phyloP scores from a whole-genome alignment of 2,329 filamentous ascomycete genomes.

The Cladophialophora immunda region DNA sequence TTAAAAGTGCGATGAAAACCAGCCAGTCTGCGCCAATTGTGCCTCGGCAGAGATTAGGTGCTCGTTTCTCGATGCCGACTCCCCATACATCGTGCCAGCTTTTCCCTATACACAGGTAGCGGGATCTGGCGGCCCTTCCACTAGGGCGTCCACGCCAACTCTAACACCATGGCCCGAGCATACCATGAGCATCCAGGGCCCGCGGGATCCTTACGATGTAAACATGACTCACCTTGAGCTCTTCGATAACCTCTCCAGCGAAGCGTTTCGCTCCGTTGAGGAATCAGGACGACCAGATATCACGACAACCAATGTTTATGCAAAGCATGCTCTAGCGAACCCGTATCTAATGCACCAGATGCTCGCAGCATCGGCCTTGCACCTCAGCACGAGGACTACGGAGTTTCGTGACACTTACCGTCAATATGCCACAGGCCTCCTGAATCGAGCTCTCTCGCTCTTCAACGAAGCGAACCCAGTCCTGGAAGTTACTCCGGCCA shows the following conservation, averaged over 20 bases:
- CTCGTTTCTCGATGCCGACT: slow-evolving; percentile 26
- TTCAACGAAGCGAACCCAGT: slow-evolving; percentile 32
- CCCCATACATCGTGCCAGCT: slow-evolving; percentile 11
- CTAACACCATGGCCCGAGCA: background rate
- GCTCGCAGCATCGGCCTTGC: slow-evolving; percentile 41
- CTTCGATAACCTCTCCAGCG: slow-evolving; percentile 41
- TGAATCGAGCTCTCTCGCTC: slow-evolving; percentile 32
- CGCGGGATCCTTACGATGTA: slow-evolving; percentile 27
- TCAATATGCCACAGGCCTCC: slow-evolving; percentile 35
- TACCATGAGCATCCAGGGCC: background rate
- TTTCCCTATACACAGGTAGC: background rate
- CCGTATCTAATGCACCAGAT: slow-evolving; percentile 43
- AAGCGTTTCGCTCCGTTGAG: slow-evolving; percentile 42
- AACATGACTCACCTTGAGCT: slow-evolving; percentile 47
- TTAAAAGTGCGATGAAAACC: slow-evolving; percentile 46
- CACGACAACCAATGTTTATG: slow-evolving; percentile 16
- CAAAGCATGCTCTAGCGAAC: slow-evolving; percentile 45
- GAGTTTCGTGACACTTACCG: slow-evolving; percentile 27
- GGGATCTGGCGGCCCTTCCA: background rate
- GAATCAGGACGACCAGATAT: background rate
- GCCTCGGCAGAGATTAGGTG: slow-evolving; percentile 37
- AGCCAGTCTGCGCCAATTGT: slow-evolving; percentile 48
- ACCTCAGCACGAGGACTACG: slow-evolving; percentile 50
- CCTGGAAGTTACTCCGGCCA: slow-evolving; percentile 30
- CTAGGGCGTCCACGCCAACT: slow-evolving; percentile 5